Percentiles rank a stretch among this genome's conserved stretches.
These are phyloP conservation scores for Actinidia arguta DNA, from an alignment of 179 eudicot genomes.

Conservation along the genomic window DNA sequence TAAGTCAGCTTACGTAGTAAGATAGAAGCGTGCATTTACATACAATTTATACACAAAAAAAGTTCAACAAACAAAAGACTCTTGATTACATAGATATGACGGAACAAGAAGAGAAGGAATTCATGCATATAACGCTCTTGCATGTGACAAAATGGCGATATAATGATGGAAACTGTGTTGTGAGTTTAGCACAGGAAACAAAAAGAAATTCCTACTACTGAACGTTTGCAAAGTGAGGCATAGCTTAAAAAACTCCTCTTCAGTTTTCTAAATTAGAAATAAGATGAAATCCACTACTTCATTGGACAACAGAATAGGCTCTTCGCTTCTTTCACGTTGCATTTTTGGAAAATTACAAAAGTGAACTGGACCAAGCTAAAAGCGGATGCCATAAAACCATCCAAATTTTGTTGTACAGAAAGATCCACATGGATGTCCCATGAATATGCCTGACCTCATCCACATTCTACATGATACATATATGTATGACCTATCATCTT, in stretches of 20 bases:
- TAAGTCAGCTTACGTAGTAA: neutral
- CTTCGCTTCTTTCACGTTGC: too few species aligned
- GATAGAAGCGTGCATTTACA: neutral
- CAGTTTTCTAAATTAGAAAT: too few species aligned
- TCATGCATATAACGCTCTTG: neutral
- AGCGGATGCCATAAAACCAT: neutral
- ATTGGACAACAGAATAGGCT: too few species aligned
- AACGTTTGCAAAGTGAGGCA: too few species aligned
- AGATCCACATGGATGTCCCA: neutral
- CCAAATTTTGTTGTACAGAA: neutral
- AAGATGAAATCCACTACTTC: too few species aligned
- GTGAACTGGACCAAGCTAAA: neutral
- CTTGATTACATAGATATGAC: neutral
- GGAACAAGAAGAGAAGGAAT: neutral
- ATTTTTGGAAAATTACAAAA: neutral
- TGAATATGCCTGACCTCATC: neutral
- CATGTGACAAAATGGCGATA: neutral
- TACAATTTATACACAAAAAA: neutral
- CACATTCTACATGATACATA: neutral
- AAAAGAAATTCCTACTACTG: neutral
- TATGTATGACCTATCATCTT: neutral
- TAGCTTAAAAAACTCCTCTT: too few species aligned
- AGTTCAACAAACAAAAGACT: neutral
- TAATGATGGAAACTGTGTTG: neutral
- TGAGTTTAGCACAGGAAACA: neutral